Conservation (phyloP, 768 basidiomycete genomes). For the Tubosaeta sp. region DNA sequence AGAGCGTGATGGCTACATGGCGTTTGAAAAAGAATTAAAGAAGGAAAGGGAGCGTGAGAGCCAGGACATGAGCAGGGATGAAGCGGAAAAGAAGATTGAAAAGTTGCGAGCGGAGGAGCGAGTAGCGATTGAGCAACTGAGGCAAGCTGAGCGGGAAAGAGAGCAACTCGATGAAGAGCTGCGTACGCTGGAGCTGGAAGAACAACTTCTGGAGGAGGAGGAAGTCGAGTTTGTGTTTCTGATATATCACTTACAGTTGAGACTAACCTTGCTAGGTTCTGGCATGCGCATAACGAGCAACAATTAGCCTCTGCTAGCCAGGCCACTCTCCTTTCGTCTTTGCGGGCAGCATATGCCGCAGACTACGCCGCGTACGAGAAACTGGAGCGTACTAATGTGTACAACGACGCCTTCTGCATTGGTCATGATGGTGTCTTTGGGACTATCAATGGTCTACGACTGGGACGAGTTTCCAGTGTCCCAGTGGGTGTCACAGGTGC, state of each 20-base stretch:
- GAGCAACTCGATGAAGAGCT: conserved; percentile 73
- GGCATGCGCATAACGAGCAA: conserved; percentile 75
- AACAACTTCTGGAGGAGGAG: conserved; percentile 73
- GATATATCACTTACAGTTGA: background rate
- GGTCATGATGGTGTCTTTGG: conserved; percentile 94
- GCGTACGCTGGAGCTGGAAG: conserved; percentile 65
- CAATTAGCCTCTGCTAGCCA: conserved; percentile 62
- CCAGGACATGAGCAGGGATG: conserved; percentile 55
- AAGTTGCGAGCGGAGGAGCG: conserved; percentile 66
- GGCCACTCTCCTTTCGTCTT: conserved; percentile 60
- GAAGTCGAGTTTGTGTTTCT: conserved; percentile 67
- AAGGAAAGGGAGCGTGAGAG: conserved; percentile 75
- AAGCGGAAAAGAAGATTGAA: conserved; percentile 70
- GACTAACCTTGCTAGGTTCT: conserved; percentile 54
- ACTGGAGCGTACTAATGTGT: conserved; percentile 88
- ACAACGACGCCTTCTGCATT: conserved; percentile 94
- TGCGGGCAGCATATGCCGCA: conserved; percentile 74
- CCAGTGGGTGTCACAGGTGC: conserved; percentile 46
- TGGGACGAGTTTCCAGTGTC: conserved; percentile 82
- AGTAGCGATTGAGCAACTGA: conserved; percentile 68
- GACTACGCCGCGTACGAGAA: conserved; percentile 77
- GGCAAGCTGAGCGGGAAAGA: conserved; percentile 71
- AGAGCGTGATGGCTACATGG: conserved; percentile 89
- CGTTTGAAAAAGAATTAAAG: conserved; percentile 84
- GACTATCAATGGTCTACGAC: conserved; percentile 93